These are phyloP conservation scores for Olyra latifolia DNA, from an alignment of 176 grass and related monocot species.

Conservation along the genomic window DNA sequence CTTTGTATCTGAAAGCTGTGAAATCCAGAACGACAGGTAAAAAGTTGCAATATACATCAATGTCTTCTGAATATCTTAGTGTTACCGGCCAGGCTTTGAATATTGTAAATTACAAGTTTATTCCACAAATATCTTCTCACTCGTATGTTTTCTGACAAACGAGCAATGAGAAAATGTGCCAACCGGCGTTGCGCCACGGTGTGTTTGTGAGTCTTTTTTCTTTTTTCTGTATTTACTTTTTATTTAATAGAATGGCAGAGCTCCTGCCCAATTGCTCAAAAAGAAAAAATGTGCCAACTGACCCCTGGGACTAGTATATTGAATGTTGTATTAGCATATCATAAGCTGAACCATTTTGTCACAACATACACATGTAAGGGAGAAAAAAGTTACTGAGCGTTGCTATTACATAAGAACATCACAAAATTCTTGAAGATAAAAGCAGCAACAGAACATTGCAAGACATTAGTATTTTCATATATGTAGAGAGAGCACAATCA, in stretches of 20 bases:
- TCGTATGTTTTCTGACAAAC: not conserved
- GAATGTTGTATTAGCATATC: constrained; percentile 10
- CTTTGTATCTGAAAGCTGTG: constrained; percentile 2
- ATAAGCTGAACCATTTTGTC: constrained; percentile 1
- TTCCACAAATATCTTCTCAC: not conserved
- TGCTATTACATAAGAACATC: not conserved
- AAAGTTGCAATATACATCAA: not conserved
- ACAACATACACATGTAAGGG: not conserved
- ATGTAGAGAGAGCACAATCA: not conserved
- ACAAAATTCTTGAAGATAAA: constrained; percentile 6
- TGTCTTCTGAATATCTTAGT: not conserved
- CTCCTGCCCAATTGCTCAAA: too few relatives aligned
- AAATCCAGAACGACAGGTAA: not conserved
- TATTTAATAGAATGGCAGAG: too few relatives aligned
- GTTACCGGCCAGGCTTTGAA: not conserved
- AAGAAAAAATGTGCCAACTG: not conserved
- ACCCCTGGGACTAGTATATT: not conserved
- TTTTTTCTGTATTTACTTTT: too few relatives aligned
- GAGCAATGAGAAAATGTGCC: not conserved
- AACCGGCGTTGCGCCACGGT: too few relatives aligned
- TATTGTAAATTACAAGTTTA: not conserved
- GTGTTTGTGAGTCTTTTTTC: too few relatives aligned
- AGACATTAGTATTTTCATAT: not conserved
- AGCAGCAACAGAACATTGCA: not conserved
- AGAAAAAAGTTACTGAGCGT: not conserved